A percentile compares a stretch with the other conserved stretches of the same genome.
These are phyloP conservation scores for Suhomyces sp. DNA, from an alignment of 805 yeast species.

Conservation along the genomic window DNA sequence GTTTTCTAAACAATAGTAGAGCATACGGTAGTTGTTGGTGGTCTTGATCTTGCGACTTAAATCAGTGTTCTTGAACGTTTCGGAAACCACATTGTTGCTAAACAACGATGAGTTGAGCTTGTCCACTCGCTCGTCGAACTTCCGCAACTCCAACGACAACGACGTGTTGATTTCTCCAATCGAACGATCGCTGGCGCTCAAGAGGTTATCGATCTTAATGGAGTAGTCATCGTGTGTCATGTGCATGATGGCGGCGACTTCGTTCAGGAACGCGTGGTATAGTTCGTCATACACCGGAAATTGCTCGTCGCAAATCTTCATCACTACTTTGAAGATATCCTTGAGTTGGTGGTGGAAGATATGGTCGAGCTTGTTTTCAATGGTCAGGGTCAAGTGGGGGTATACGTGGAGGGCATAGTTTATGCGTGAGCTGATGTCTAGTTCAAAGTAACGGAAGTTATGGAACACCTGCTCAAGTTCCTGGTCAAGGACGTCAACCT, in stretches of 20 bases:
- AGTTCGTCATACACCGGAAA: slow-evolving; percentile 34
- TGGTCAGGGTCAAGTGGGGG: slow-evolving; percentile 16
- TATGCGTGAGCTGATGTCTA: slow-evolving; percentile 11
- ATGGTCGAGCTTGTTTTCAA: slow-evolving; percentile 14
- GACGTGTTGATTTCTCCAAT: slow-evolving; percentile 75
- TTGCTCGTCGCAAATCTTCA: slow-evolving; percentile 29
- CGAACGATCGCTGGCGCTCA: slow-evolving; percentile 63
- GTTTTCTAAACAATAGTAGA: slow-evolving; percentile 50
- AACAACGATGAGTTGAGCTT: slow-evolving; percentile 36
- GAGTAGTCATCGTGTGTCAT: slow-evolving; percentile 45
- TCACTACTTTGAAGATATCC: slow-evolving; percentile 15
- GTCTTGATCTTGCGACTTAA: slow-evolving; percentile 14
- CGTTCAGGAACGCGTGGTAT: slow-evolving; percentile 32
- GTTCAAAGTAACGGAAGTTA: slow-evolving; percentile 16
- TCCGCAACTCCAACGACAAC: slow-evolving; percentile 57
- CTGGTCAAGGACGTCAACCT: background rate
- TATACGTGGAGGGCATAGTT: slow-evolving; percentile 20
- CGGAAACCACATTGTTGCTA: slow-evolving; percentile 20
- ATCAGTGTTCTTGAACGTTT: slow-evolving; percentile 18
- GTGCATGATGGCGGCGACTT: slow-evolving; percentile 33
- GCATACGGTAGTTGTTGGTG: slow-evolving; percentile 32
- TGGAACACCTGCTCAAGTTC: slow-evolving; percentile 3
- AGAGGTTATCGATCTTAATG: slow-evolving; percentile 54
- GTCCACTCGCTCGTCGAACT: slow-evolving; percentile 48
- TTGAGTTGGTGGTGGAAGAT: slow-evolving; percentile 17